Evolutionary conservation across 768 basidiomycete genomes (phyloP), one percentile per base, ranked within the genome.

Genomic region (Suillus alpinus): DNA sequence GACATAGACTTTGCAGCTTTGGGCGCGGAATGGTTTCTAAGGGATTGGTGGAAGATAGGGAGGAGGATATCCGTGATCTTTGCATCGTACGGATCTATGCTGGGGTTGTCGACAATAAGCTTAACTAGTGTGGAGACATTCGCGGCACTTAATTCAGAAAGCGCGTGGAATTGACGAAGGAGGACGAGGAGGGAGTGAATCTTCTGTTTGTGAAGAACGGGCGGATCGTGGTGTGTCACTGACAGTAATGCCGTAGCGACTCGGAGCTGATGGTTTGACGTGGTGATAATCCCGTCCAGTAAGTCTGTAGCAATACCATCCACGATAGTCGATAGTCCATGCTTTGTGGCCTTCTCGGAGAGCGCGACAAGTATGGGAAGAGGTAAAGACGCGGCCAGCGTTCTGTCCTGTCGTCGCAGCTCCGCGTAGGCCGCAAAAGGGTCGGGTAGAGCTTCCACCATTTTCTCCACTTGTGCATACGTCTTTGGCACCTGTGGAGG

Each of bases 241-340:
- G 65, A 67, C 32, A 74, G 68, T 36, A 74, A 70, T 20, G 63
- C 59, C 2, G 59, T 53, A 2, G 72, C 74, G 71, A 74, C 61
- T 49, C 65, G 56, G 29, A 66, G 62, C 14, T 70, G 72, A 41
- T 62, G 65, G 34, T 63, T 55, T 47, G 59, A 61, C 13, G n/a
- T 29, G 36, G 65, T 63, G 57, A 72, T 64, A 31, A 60, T 62
- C 23, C 62, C 62, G 58, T 68, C 76, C 76, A 78, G 55, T 70
- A 78, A 62, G 76, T 77, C 76, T 78, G 75, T 69, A 58, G 75
- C 51, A 67, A 77, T 72, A 77, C 66, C 49, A 77, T 71, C 76
- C 76, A 77, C 62, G 51, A 77, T 71, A 53, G 59, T 59, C 64
- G 71, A 52, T 49, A 66, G 71, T 76, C 72, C 67, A 66, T 68